Evolutionary conservation across 2,329 filamentous ascomycete species (phyloP), one percentile per base, ranked within the genome.

Genomic region (Diplodia seriata): DNA sequence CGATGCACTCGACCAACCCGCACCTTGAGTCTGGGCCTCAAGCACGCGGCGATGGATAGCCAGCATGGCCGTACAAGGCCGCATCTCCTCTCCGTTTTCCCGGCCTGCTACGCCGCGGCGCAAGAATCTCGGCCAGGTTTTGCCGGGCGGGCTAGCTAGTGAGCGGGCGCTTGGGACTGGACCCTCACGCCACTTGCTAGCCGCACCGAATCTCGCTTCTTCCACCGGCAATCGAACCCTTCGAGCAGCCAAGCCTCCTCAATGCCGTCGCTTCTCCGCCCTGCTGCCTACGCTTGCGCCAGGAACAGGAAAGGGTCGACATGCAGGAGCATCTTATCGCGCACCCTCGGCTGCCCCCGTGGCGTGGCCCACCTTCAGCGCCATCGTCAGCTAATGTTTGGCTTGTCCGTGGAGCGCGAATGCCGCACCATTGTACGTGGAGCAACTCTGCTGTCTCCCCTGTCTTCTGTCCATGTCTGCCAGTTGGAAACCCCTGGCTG

Each of bases 211-310:
- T 49, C 40, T 50, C 40, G 43, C 57, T 62, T 50, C 31, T 36
- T 18, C 20, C 20, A 8, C 56, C 56, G 36, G 40, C 56, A 31
- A 31, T 29, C n/a, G 23, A 33, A 8, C 20, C 18, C 40, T 55
- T 40, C 20, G 20, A 12, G 9, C 40, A 26, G 15, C 33, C 33
- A 33, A 26, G 15, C 38, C 26, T 18, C 12, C 2, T 29, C 47
- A 59, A 59, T n/a, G 36, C 56, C 38, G 38, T n/a, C 38, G 4
- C 40, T 49, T 26, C 57, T 62, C 57, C 40, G 57, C 57, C n/a
- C 57, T 62, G 57, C 57, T 62, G 57, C 57, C 57, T 62, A 23
- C 57, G 57, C 57, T 49, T 49, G 40, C 18, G 40, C 26, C 40
- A 62, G 57, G 57, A 62, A 62, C 57, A 62, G 57, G 40, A 15